phyloP scores from a whole-genome alignment of 495 filamentous ascomycete species.

The Penicillium cinerascens region DNA sequence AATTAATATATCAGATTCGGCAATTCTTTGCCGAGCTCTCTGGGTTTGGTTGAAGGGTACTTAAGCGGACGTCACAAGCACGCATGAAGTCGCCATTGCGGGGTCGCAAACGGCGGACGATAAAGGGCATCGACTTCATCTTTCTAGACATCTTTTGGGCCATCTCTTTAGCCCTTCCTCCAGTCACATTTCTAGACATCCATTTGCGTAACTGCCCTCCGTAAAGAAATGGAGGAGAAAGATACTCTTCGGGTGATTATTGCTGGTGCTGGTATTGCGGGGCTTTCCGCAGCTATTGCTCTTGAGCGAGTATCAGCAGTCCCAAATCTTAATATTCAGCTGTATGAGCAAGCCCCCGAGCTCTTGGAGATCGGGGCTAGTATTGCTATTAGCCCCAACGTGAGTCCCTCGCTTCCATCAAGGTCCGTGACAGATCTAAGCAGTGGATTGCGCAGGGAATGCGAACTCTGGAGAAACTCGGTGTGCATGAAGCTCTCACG shows the following conservation, averaged over 20 bases:
- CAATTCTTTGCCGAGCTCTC: too few species aligned
- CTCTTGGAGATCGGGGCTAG: slow-evolving; percentile 47
- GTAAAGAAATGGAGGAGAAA: slow-evolving; percentile 10
- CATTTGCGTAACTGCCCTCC: background rate
- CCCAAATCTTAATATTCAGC: slow-evolving; percentile 35
- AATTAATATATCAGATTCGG: too few species aligned
- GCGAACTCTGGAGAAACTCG: slow-evolving; percentile 45
- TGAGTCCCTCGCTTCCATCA: background rate
- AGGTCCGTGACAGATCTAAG: background rate
- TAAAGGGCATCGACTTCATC: background rate
- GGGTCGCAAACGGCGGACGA: slow-evolving; percentile 17
- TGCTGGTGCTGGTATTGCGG: slow-evolving; percentile 47
- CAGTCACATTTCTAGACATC: background rate
- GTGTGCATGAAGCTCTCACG: slow-evolving; percentile 36
- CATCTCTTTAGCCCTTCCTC: background rate
- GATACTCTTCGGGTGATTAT: slow-evolving; percentile 38
- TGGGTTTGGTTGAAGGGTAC: too few species aligned
- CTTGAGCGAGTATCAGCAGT: slow-evolving; percentile 26
- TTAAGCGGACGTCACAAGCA: background rate
- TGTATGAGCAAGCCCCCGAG: slow-evolving; percentile 46
- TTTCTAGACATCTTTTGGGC: background rate
- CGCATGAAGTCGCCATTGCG: slow-evolving; percentile 14
- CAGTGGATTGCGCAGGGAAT: slow-evolving; percentile 26
- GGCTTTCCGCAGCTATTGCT: slow-evolving; percentile 44
- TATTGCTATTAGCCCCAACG: slow-evolving; percentile 51